Evolutionary conservation across 176 grass and related monocot genomes (phyloP).

Genomic region (Cenchrus fungigraminus): DNA sequence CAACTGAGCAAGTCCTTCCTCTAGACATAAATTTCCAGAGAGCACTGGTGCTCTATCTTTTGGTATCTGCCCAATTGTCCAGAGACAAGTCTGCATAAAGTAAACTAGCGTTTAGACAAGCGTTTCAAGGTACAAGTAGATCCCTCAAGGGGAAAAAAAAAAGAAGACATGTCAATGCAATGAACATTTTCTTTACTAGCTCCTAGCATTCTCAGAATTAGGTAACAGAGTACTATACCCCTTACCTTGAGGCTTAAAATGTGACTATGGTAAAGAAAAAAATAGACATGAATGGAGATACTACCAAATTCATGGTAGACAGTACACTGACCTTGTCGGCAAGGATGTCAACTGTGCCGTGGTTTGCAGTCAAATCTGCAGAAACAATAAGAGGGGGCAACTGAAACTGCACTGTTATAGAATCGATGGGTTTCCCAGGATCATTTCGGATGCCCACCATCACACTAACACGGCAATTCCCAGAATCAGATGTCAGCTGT

Average conservation of each 20-base stretch:
- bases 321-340: conserved; percentile 71
- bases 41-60: conserved; percentile 91
- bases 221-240: not conserved
- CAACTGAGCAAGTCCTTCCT: conserved; percentile 67
- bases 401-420: conserved; percentile 83
- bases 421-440: conserved; percentile 95
- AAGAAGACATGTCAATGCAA: not conserved
- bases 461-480: conserved; percentile 83
- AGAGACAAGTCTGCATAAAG: conserved; percentile 73
- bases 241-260: not conserved
- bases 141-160: not conserved
- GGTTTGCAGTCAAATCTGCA: conserved; percentile 88
- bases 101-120: not conserved
- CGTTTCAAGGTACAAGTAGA: not conserved
- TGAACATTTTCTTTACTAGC: not conserved
- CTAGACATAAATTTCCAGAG: conserved; percentile 79
- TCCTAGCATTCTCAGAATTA: not conserved
- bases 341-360: conserved; percentile 88
- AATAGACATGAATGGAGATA: not conserved
- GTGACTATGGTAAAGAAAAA: not conserved
- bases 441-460: conserved; percentile 87
- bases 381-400: conserved; percentile 80
- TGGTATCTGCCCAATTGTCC: conserved; percentile 90
- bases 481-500: conserved; percentile 82
- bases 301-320: not conserved